phyloP scores from a whole-genome alignment of 2,329 filamentous ascomycete species.

The Huntiella decipiens region DNA sequence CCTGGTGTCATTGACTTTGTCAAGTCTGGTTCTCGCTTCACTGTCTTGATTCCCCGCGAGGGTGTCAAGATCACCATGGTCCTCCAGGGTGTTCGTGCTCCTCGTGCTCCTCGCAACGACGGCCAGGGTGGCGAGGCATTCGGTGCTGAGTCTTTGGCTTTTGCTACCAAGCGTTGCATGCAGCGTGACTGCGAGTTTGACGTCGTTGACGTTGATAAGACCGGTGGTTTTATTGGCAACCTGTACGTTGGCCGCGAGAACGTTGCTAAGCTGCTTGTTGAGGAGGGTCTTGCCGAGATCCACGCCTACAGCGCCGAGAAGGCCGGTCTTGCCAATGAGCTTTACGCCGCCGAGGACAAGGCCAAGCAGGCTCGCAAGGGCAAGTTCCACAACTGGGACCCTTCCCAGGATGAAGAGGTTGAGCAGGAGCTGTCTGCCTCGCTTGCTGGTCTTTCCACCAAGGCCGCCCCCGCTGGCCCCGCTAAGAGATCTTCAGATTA shows the following conservation, averaged over 20 bases:
- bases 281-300: conserved; percentile 83
- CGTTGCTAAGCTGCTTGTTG: conserved; percentile 80
- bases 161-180: conserved; percentile 72
- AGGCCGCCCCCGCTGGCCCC: conserved; percentile 24
- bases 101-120: conserved; percentile 59
- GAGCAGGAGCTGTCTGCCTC: conserved; percentile 32
- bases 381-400: conserved; percentile 88
- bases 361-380: conserved; percentile 81
- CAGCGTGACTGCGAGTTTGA: conserved; percentile 95
- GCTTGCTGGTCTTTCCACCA: conserved; percentile 18
- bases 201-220: conserved; percentile 85
- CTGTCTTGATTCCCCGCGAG: conserved; percentile 75
- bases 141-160: conserved; percentile 82
- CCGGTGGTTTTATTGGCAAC: conserved; percentile 90
- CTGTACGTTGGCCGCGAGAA: conserved; percentile 89
- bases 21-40: conserved; percentile 92
- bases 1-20: conserved; percentile 92
- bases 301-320: conserved; percentile 94
- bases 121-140: conserved; percentile 76
- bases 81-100: conserved; percentile 78
- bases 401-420: conserved; percentile 57
- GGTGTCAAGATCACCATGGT: conserved; percentile 91
- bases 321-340: conserved; percentile 70
- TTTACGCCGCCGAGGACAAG: conserved; percentile 69
- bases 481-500: conserved; percentile 62